Percentiles rank a stretch among this genome's conserved stretches.
These are phyloP conservation scores for Silene noctiflora DNA, from an alignment of 179 eudicot species.

Conservation along the genomic window DNA sequence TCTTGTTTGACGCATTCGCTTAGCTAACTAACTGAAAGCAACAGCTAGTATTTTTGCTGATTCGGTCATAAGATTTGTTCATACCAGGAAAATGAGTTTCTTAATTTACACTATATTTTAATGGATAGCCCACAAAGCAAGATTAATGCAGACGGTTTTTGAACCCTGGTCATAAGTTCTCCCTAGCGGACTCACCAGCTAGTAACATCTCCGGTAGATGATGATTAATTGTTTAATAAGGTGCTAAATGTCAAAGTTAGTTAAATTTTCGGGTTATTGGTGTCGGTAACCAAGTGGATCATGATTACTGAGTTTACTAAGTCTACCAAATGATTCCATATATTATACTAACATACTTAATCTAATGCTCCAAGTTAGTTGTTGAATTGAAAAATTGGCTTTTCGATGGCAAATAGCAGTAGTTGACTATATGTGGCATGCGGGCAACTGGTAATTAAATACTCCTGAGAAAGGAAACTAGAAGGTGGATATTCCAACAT, in stretches of 20 bases:
- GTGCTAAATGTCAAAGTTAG: slow-evolving; percentile 10
- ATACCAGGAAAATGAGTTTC: background rate
- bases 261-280: background rate
- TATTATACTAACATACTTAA: no score
- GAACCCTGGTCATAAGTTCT: background rate
- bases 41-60: slow-evolving; percentile 3
- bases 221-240: background rate
- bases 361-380: background rate
- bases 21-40: slow-evolving; percentile 10
- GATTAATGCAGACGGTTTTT: background rate
- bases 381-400: background rate
- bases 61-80: slow-evolving; percentile 7
- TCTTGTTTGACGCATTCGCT: slow-evolving; percentile 6
- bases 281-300: background rate
- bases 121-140: no score
- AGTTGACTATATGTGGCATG: slow-evolving; percentile 26
- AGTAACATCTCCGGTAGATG: no score
- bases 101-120: background rate
- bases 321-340: no score
- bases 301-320: background rate
- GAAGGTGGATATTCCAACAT: background rate
- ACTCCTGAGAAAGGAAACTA: background rate
- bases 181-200: background rate
- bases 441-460: slow-evolving; percentile 14
- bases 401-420: slow-evolving; percentile 14